Evolutionary conservation across 1,284 basidiomycete genomes (phyloP), one percentile per base, ranked within the genome.

Genomic region (Phellopilus nigrolimitatus): DNA sequence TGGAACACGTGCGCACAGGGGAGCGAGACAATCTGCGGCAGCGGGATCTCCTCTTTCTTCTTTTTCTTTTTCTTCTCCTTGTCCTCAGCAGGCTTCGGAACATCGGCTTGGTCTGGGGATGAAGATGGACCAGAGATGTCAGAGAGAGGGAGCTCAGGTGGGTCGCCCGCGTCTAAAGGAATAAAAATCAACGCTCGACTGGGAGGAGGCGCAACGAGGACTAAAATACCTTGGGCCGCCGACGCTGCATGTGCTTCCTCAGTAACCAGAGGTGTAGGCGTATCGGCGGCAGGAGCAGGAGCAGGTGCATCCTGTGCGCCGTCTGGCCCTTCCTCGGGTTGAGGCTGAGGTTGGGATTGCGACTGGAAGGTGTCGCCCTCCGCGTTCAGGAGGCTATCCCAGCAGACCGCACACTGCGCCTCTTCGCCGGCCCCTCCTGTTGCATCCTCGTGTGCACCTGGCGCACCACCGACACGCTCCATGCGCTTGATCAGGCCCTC

Each of bases 1-100:
- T 90, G 86, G 68, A 89, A 90, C 43, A 86, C 78, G 63, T 90
- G 86, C 9, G 84, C 78, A 61, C 86, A 90, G 3, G 86, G 86
- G 15, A 90, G 75, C 3, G 78, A 68, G 31, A 88, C 79, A 48
- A 88, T 73, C 58, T 71, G 64, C 24, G 63, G 63, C 3, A 61
- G 56, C 25, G 55, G 56, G 12, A 19, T 38, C n/a, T 48, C 37
- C 6, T 31, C 41, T n/a, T n/a, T n/a, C n/a, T n/a, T n/a, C n/a
- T n/a, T n/a, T n/a, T n/a, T n/a, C 43, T 21, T 27, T 24, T 48
- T 50, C 28, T 59, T 56, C 12, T 54, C 56, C 41, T 56, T 71
- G 6, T 66, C 62, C 4, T 63, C 56, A 36, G 62, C 42, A 36
- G 54, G 49, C 24, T 50, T 39, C 31, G 17, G 25, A 8, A 17